Evolutionary conservation across 345 rosid species (phyloP).

Genomic region (Populus simonii): DNA sequence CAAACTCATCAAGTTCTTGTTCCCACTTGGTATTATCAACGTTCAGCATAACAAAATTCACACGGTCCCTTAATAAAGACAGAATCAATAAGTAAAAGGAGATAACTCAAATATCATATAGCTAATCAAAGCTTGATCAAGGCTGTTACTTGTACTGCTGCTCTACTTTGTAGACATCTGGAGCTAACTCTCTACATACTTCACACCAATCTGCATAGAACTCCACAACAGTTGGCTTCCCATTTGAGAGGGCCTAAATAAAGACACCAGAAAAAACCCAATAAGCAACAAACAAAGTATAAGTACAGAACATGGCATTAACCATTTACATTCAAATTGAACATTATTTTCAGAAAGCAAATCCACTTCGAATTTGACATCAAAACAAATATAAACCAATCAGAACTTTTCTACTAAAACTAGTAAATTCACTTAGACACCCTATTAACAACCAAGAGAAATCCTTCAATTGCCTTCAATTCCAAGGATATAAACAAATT

Average conservation of each 20-base stretch:
- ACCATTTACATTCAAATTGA: too few species aligned
- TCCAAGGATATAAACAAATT: too few species aligned
- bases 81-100: background rate
- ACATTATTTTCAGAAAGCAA: too few species aligned
- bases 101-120: background rate
- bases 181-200: constrained; percentile 90
- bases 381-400: too few species aligned
- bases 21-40: constrained; percentile 98
- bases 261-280: background rate
- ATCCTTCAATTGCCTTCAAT: too few species aligned
- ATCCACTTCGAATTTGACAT: too few species aligned
- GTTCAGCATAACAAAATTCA: constrained; percentile 91
- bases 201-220: constrained; percentile 99
- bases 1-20: constrained; percentile 93
- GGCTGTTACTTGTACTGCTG: constrained; percentile 74
- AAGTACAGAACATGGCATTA: too few species aligned
- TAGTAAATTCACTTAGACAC: too few species aligned
- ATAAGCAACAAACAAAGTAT: too few species aligned
- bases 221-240: constrained; percentile 94
- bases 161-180: constrained; percentile 87
- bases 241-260: constrained; percentile 76
- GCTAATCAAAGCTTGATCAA: background rate
- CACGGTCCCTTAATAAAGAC: constrained; percentile 67
- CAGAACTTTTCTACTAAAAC: too few species aligned
- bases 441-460: too few species aligned